Conservation (phyloP, 2,329 filamentous ascomycete species). For the Penicillium sp. region DNA sequence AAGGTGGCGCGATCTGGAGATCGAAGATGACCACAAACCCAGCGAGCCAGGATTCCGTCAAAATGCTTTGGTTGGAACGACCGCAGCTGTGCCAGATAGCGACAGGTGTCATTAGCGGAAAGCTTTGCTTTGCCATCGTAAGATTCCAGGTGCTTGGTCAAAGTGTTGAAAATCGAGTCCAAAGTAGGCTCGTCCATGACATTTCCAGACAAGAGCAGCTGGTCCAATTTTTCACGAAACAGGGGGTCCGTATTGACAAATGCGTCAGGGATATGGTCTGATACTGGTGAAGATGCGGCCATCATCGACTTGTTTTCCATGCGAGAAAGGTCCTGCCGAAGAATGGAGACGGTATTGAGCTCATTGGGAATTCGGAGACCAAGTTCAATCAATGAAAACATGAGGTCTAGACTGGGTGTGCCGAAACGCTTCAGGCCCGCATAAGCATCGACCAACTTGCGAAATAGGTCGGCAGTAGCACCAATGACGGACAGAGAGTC, state of each 20-base stretch:
- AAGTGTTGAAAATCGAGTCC: slow-evolving; percentile 41
- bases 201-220: slow-evolving; percentile 45
- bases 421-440: slow-evolving; percentile 36
- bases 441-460: slow-evolving; percentile 40
- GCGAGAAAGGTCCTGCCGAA: slow-evolving; percentile 46
- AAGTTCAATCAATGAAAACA: slow-evolving; percentile 47
- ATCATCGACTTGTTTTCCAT: slow-evolving; percentile 44
- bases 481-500: slow-evolving; percentile 55
- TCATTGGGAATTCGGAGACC: slow-evolving; percentile 42
- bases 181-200: slow-evolving; percentile 48
- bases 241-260: slow-evolving; percentile 40
- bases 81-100: slow-evolving; percentile 44
- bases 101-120: slow-evolving; percentile 37
- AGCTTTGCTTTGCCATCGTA: slow-evolving; percentile 28
- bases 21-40: slow-evolving; percentile 41
- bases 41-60: slow-evolving; percentile 43
- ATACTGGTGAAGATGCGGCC: slow-evolving; percentile 49
- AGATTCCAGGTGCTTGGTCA: slow-evolving; percentile 40
- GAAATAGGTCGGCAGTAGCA: slow-evolving; percentile 44
- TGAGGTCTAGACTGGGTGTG: slow-evolving; percentile 38
- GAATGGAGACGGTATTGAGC: slow-evolving; percentile 38
- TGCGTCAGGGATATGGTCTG: slow-evolving; percentile 46
- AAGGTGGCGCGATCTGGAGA: slow-evolving; percentile 34
- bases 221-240: slow-evolving; percentile 47
- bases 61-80: slow-evolving; percentile 45